Evolutionary conservation across 2,329 filamentous ascomycete genomes (phyloP).

Genomic region (Trichophyton simii): DNA sequence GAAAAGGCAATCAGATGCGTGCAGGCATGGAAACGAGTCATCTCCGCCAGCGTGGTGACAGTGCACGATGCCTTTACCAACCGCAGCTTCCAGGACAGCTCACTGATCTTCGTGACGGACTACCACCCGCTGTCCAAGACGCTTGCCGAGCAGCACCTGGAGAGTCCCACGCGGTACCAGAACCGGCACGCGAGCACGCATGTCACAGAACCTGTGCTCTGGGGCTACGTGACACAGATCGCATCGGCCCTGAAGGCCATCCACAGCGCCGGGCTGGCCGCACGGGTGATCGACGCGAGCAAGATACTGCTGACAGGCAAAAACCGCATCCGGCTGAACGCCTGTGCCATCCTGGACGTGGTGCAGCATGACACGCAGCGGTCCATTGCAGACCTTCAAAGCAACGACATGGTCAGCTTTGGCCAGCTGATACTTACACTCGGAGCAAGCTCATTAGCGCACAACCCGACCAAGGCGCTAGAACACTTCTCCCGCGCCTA

Average conservation of each 20-base stretch:
- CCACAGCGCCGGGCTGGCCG: conserved; percentile 67
- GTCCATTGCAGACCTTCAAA: conserved; percentile 62
- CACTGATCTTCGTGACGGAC: conserved; percentile 83
- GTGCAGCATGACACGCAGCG: conserved; percentile 64
- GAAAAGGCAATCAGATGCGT: conserved; percentile 78
- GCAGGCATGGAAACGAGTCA: conserved; percentile 78
- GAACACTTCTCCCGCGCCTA: conserved; percentile 68
- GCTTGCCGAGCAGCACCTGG: conserved; percentile 62
- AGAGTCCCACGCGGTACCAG: conserved; percentile 28
- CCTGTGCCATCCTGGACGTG: conserved; percentile 81
- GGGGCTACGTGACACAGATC: conserved; percentile 87
- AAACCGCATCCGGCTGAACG: conserved; percentile 76
- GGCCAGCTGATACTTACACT: conserved; percentile 75
- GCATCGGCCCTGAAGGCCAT: conserved; percentile 78
- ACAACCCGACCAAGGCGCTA: conserved; percentile 57
- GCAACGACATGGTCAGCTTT: conserved; percentile 75
- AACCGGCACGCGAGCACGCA: conserved; percentile 35
- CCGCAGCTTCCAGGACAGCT: conserved; percentile 84
- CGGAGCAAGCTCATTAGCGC: conserved; percentile 52
- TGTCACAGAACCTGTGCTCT: conserved; percentile 63
- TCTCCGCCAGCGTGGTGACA: conserved; percentile 68
- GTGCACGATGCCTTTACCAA: conserved; percentile 91
- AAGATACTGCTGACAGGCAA: conserved; percentile 87
- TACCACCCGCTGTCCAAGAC: conserved; percentile 89
- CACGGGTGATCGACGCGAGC: conserved; percentile 70